Conservation (phyloP, 768 basidiomycete genomes). For the Udeniomyces megalosporus region DNA sequence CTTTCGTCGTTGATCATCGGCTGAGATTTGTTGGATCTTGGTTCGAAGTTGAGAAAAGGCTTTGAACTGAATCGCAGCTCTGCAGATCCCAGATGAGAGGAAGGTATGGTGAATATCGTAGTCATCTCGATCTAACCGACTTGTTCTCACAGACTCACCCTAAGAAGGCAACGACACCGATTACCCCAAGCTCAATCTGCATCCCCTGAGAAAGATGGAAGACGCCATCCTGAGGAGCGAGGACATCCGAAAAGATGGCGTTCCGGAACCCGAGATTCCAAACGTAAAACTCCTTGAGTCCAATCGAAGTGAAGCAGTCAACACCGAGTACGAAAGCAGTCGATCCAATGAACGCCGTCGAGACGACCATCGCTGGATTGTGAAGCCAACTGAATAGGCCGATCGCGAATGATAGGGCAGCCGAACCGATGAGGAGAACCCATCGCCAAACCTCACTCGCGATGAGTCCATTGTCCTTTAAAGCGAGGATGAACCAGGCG, state of each 20-base stretch:
- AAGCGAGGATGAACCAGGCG: slow-evolving; percentile 76
- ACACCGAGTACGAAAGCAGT: slow-evolving; percentile 69
- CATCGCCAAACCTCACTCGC: slow-evolving; percentile 60
- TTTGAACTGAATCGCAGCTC: slow-evolving; percentile 75
- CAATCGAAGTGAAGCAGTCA: slow-evolving; percentile 81
- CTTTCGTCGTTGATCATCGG: slow-evolving; percentile 49
- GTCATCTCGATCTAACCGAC: no score
- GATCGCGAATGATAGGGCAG: slow-evolving; percentile 60
- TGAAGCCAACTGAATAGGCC: slow-evolving; percentile 76
- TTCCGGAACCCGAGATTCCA: slow-evolving; percentile 89
- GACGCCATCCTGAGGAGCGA: slow-evolving; percentile 29
- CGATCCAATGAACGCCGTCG: slow-evolving; percentile 71
- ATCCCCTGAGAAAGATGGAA: slow-evolving; percentile 45
- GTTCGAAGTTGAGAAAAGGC: slow-evolving; percentile 54
- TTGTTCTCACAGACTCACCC: slow-evolving; percentile 26
- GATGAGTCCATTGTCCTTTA: slow-evolving; percentile 67
- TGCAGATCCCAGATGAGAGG: slow-evolving; percentile 38
- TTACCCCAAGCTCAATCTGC: slow-evolving; percentile 78
- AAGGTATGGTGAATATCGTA: no score
- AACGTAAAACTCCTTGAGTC: slow-evolving; percentile 92
- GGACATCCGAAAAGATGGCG: slow-evolving; percentile 60
- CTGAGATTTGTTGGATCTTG: slow-evolving; percentile 59
- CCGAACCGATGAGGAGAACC: slow-evolving; percentile 78
- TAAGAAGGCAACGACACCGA: slow-evolving; percentile 50
- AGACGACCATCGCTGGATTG: slow-evolving; percentile 67